phyloP scores from a whole-genome alignment of 106 monocot species.

The Dioscorea zingiberensis region DNA sequence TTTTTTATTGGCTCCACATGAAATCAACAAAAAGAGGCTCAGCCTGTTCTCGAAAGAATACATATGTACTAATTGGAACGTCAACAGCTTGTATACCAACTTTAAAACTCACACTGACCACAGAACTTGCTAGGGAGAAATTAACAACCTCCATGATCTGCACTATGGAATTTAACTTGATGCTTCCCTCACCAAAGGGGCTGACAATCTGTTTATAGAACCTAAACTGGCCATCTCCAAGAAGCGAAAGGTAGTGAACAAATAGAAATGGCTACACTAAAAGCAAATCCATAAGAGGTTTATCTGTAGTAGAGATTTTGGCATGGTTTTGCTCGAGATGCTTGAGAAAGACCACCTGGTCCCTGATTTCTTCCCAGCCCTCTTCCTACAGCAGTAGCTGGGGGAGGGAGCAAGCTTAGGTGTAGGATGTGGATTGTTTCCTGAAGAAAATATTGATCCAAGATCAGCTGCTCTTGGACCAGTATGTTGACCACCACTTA shows the following conservation, averaged over 20 bases:
- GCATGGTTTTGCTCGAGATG: conserved; percentile 25
- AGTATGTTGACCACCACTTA: conserved; percentile 6
- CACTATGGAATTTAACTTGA: no score
- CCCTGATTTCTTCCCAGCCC: conserved; percentile 64
- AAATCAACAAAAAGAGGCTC: no score
- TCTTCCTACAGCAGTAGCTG: conserved; percentile 48
- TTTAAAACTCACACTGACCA: neutral
- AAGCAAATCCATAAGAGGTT: conserved; percentile 81
- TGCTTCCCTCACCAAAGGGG: neutral
- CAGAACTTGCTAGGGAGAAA: conserved; percentile 3
- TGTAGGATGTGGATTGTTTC: conserved; percentile 29
- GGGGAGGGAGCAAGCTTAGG: conserved; percentile 76
- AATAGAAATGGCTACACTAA: conserved; percentile 1
- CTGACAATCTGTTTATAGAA: neutral
- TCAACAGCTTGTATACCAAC: no score
- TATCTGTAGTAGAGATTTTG: conserved; percentile 33
- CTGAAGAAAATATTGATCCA: conserved; percentile 41
- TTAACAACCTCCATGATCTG: neutral
- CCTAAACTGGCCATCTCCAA: neutral
- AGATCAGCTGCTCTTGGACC: conserved; percentile 24
- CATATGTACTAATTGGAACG: no score
- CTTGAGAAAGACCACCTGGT: conserved; percentile 10
- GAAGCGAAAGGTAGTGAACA: no score
- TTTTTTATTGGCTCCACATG: no score
- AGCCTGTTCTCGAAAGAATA: no score